Base-by-base conservation (phyloP, 371 early-diverging fungal species). In the Mortierella sp. region DNA sequence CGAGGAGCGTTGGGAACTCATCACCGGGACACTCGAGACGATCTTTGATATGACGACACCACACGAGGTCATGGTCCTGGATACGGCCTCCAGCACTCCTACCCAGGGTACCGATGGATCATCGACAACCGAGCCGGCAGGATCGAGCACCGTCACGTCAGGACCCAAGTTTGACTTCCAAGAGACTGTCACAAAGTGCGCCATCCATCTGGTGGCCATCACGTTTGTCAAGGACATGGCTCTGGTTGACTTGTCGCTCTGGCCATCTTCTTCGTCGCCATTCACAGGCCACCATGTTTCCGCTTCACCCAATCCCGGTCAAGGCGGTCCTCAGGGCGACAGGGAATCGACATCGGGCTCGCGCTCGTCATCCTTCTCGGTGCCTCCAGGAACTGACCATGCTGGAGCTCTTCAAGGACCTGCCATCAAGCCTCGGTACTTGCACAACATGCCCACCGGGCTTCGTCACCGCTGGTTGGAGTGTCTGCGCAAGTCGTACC, bases 41-140 rank as follows among this genome's bases (percentile, higher is more conserved):
- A 87, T 96, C 55, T 94, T 95, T 80, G 89, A 92, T 58, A 88
- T 91, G 75, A 96, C 96, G 8, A 94, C 95, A 22, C 95, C 97
- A 14, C 86, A 91, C 29, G 93, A 90, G 69, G 88, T 97, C 41
- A 94, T 96, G 86, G 78, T 81, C n/a, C 50, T 76, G 19, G 75
- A 74, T 24, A 77, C 73, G 48, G 74, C 71, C 26, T 64, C 69
- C 37, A 70, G 26, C 24, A 40, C 44, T 34, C n/a, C 24, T 31
- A 29, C 64, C 2, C 68, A 58, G 13, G 6, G 39, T 37, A 37
- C 65, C 6, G 68, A 55, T 37, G 71, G 73, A 52, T 44, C 65
- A 19, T 24, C 74, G 2, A 34, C 76, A 26, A 48, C 78, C 5
- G 67, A 53, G 8, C 45, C 43, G 9, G 16, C 44, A 9, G 68